Conservation (phyloP, 1,284 basidiomycete species). For the Agaricales sp. region DNA sequence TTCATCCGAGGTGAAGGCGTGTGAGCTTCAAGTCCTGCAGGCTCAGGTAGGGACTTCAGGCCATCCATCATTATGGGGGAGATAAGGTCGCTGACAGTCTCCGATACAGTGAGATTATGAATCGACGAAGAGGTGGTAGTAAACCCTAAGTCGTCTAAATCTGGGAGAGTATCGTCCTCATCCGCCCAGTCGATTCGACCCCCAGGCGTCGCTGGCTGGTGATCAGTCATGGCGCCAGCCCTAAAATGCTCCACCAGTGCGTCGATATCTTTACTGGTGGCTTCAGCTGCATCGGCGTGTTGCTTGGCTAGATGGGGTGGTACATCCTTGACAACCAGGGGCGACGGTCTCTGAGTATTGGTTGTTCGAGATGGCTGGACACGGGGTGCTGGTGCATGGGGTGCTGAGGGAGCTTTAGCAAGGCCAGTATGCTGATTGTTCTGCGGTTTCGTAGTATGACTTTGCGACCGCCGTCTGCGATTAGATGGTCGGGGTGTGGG, state of each 20-base stretch:
- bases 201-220: constrained; percentile 59
- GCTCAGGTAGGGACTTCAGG: constrained; percentile 52
- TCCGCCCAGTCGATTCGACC: constrained; percentile 82
- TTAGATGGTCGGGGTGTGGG: not conserved
- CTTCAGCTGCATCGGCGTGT: constrained; percentile 18
- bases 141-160: constrained; percentile 75
- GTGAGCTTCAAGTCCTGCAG: constrained; percentile 10
- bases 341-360: constrained; percentile 23
- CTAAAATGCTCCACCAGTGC: constrained; percentile 62
- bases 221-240: constrained; percentile 54
- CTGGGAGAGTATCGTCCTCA: constrained; percentile 62
- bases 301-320: constrained; percentile 46
- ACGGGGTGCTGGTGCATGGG: not conserved
- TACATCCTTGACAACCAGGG: constrained; percentile 36
- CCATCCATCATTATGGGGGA: constrained; percentile 62
- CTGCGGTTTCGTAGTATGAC: not conserved
- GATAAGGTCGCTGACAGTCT: constrained; percentile 31
- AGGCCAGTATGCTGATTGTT: not conserved
- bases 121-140: constrained; percentile 24
- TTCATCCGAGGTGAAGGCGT: not conserved
- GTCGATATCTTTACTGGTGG: constrained; percentile 52
- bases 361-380: constrained; percentile 16
- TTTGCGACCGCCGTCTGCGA: not conserved
- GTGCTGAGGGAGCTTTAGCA: not conserved
- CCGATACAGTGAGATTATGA: constrained; percentile 10